A percentile compares a stretch with the other conserved stretches of the same genome.
These are phyloP conservation scores for Iris pallida DNA, from an alignment of 116 monocot genomes.

Conservation along the genomic window DNA sequence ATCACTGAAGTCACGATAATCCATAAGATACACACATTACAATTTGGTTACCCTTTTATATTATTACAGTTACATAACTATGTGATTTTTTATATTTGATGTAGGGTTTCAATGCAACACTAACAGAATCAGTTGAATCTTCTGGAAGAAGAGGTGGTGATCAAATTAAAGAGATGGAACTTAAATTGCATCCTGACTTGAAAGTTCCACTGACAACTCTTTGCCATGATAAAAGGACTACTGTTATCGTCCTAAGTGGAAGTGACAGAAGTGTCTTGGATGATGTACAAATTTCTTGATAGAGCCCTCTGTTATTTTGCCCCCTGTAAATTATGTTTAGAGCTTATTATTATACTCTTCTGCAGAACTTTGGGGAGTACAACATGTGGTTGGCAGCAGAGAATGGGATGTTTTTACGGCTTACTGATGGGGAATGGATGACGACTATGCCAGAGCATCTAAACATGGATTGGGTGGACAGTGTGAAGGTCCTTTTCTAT, in stretches of 20 bases:
- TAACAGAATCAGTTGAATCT: constrained; percentile 87
- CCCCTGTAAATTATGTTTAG: not conserved
- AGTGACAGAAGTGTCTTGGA: constrained; percentile 94
- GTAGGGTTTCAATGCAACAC: constrained; percentile 93
- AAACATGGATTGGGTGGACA: constrained; percentile 99
- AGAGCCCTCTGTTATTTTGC: not conserved
- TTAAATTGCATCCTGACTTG: constrained; percentile 86
- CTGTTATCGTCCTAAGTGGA: constrained; percentile 90
- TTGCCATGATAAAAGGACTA: constrained; percentile 76
- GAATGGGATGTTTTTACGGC: constrained; percentile 97
- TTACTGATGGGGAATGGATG: constrained; percentile 97
- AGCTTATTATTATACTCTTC: not conserved
- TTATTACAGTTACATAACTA: no score
- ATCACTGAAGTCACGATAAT: no score
- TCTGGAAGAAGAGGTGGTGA: constrained; percentile 96
- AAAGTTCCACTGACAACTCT: constrained; percentile 61
- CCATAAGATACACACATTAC: no score
- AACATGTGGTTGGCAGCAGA: constrained; percentile 98
- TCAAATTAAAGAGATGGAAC: constrained; percentile 99
- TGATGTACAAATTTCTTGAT: constrained; percentile 44
- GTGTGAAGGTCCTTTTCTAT: constrained; percentile 67
- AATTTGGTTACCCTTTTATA: no score
- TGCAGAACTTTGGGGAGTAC: constrained; percentile 92
- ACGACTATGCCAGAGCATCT: constrained; percentile 99
- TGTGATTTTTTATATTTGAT: no score